Conservation (phyloP, 1,284 basidiomycete genomes). For the Puccinia novopanici region DNA sequence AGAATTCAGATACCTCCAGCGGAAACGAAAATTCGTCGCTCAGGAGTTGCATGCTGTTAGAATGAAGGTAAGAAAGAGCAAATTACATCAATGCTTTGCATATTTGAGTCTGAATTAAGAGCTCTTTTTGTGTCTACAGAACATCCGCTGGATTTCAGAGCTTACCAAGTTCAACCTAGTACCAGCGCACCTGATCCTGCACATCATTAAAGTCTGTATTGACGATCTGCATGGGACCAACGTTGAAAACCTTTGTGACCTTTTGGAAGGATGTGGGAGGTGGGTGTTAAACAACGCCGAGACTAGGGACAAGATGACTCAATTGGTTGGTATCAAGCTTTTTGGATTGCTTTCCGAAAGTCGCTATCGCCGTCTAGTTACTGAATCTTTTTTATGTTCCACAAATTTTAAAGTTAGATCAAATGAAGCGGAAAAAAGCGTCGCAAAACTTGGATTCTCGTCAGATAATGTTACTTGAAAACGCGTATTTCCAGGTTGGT, state of each 20-base stretch:
- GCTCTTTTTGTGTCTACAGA: conserved; percentile 63
- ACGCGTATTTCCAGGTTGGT: conserved; percentile 79
- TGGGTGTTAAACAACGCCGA: conserved; percentile 85
- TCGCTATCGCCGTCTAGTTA: background rate
- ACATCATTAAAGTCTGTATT: conserved; percentile 93
- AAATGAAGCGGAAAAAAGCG: conserved; percentile 90
- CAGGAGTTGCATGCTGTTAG: conserved; percentile 63
- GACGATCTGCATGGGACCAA: conserved; percentile 92
- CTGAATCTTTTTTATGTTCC: background rate
- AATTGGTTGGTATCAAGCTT: conserved; percentile 29
- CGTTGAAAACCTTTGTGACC: conserved; percentile 85
- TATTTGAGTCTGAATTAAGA: background rate
- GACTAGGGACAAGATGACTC: conserved; percentile 71
- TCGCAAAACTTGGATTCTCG: conserved; percentile 88
- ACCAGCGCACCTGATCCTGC: conserved; percentile 85
- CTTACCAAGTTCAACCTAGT: conserved; percentile 95
- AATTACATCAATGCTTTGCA: background rate
- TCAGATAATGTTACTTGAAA: conserved; percentile 85
- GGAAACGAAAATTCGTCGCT: conserved; percentile 82
- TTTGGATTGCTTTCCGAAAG: background rate
- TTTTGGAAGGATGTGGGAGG: conserved; percentile 91
- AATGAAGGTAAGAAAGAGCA: conserved; percentile 65
- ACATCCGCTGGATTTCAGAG: conserved; percentile 83
- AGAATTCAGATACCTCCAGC: conserved; percentile 92
- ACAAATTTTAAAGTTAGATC: conserved; percentile 70